A percentile compares a stretch with the other conserved stretches of the same genome.
These are phyloP conservation scores for Colletotrichum trifolii DNA, from an alignment of 2,329 filamentous ascomycete genomes.

Conservation along the genomic window DNA sequence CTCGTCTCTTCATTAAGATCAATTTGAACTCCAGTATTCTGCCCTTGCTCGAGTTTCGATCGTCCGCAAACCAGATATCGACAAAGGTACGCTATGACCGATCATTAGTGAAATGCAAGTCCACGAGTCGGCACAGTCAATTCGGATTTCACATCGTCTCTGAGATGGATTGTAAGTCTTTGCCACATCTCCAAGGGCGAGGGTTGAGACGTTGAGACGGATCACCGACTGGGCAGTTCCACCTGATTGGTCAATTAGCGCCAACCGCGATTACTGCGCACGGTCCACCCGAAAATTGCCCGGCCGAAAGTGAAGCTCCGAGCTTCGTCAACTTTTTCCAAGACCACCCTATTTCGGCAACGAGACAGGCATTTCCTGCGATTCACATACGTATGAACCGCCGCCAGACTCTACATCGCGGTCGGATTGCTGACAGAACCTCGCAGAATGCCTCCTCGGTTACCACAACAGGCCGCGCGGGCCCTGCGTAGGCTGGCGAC, in stretches of 20 bases:
- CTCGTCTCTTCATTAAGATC: no score
- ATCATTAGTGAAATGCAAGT: no score
- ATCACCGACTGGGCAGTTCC: background rate
- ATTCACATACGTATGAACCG: constrained; percentile 22
- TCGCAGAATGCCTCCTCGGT: constrained; percentile 34
- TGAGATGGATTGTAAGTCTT: no score
- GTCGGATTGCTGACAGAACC: background rate
- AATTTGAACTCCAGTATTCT: no score
- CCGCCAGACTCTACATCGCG: no score
- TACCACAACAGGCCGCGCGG: constrained; percentile 35
- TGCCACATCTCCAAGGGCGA: no score
- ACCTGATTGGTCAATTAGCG: constrained; percentile 31
- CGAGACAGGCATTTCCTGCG: constrained; percentile 24
- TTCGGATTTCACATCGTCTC: no score
- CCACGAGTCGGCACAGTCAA: no score
- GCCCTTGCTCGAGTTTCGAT: no score
- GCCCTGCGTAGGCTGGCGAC: constrained; percentile 35
- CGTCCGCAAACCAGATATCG: no score
- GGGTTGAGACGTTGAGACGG: no score
- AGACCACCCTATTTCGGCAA: constrained; percentile 14
- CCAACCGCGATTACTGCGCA: background rate
- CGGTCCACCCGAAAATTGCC: constrained; percentile 37
- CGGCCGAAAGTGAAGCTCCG: constrained; percentile 28
- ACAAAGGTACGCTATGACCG: no score
- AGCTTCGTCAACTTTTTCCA: constrained; percentile 35